These are phyloP conservation scores for Fistulinella cinereoalba DNA, from an alignment of 1,284 basidiomycete species.

Conservation along the genomic window DNA sequence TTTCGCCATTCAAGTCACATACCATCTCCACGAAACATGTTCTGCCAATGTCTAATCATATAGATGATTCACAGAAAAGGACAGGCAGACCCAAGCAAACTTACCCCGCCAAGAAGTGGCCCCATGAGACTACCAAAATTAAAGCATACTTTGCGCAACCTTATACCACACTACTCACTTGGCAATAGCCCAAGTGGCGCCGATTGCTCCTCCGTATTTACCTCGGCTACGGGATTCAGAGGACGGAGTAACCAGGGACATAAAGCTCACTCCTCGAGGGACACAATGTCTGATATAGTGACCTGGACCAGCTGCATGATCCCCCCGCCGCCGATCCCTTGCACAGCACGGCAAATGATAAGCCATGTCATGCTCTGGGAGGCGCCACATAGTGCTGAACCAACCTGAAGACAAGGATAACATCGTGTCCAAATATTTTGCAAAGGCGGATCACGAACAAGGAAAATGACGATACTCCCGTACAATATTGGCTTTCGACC, in stretches of 20 bases:
- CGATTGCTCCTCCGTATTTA: constrained; percentile 39
- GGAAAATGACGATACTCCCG: constrained; percentile 38
- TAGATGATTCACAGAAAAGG: no score
- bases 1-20: constrained; percentile 2
- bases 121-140: constrained; percentile 39
- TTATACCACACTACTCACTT: constrained; percentile 27
- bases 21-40: constrained; percentile 38
- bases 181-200: constrained; percentile 46
- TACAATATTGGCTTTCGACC: constrained; percentile 42
- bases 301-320: constrained; percentile 39
- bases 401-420: constrained; percentile 25
- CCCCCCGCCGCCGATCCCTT: constrained; percentile 53
- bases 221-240: constrained; percentile 32
- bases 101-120: constrained; percentile 39
- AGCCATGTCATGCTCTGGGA: constrained; percentile 50
- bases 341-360: constrained; percentile 45
- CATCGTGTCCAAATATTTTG: not conserved
- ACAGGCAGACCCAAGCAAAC: not conserved
- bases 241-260: constrained; percentile 1
- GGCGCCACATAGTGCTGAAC: constrained; percentile 51
- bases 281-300: constrained; percentile 39
- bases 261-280: constrained; percentile 29
- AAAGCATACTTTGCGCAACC: not conserved
- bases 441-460: constrained; percentile 26
- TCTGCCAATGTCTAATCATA: constrained; percentile 45